Evolutionary conservation across 257 asterid species (phyloP).

Genomic region (Solanum chilense): DNA sequence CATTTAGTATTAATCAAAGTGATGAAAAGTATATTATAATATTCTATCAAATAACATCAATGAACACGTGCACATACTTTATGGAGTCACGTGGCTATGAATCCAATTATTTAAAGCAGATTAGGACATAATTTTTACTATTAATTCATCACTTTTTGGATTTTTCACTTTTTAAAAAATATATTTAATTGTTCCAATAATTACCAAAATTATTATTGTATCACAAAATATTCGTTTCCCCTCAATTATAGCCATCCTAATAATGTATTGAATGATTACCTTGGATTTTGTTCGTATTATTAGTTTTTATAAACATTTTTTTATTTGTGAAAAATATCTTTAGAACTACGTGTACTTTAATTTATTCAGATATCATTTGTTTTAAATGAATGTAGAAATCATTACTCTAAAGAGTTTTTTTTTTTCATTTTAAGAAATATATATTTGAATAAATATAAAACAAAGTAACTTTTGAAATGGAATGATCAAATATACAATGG

Average conservation of each 20-base stretch:
- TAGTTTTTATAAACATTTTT: not conserved
- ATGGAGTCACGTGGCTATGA: not conserved
- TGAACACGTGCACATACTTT: not conserved
- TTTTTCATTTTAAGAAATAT: not conserved
- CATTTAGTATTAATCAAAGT: not conserved
- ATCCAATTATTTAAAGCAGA: not conserved
- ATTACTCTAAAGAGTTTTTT: not conserved
- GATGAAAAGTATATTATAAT: not conserved
- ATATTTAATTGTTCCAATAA: not conserved
- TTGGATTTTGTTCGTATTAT: not conserved
- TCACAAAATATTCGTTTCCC: not conserved
- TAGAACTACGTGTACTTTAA: not conserved
- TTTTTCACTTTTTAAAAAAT: not conserved
- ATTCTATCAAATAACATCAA: not conserved
- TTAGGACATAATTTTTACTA: not conserved
- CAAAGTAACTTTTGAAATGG: not conserved
- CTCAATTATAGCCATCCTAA: not conserved
- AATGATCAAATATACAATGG: not conserved
- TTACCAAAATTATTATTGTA: not conserved
- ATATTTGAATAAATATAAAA: not conserved
- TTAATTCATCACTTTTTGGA: not conserved
- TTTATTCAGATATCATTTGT: not conserved
- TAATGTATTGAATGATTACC: not conserved
- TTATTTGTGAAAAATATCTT: not conserved
- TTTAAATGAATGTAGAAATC: not conserved